Conservation (phyloP, 139 green algal species). For the Dunaliella sp. region DNA sequence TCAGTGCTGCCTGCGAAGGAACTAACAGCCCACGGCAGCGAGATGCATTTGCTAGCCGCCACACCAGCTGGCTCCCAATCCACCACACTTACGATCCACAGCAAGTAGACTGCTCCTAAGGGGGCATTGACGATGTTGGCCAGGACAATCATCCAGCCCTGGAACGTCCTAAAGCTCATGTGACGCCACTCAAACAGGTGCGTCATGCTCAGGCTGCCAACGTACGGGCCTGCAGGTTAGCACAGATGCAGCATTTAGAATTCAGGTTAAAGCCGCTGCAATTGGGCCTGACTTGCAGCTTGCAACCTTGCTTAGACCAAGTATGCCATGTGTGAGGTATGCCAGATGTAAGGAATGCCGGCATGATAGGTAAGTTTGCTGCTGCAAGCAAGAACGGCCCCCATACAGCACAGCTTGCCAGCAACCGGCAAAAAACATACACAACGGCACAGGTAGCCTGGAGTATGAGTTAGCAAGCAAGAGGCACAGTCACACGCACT, state of each 20-base stretch:
- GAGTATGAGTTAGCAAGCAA: conserved; percentile 3
- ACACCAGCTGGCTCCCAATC: too few relatives aligned
- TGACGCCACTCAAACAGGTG: conserved; percentile 64
- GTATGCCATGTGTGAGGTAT: background rate
- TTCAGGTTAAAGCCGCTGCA: too few relatives aligned
- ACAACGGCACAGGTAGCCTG: background rate
- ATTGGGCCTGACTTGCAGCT: background rate
- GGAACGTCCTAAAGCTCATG: conserved; percentile 47
- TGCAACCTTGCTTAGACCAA: background rate
- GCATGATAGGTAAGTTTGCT: background rate
- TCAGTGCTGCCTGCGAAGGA: too few relatives aligned
- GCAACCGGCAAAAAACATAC: too few relatives aligned
- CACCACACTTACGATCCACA: conserved; percentile 56
- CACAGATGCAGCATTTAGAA: too few relatives aligned
- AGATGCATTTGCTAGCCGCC: too few relatives aligned
- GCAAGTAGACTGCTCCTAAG: conserved; percentile 43
- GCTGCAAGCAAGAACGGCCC: background rate
- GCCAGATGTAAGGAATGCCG: background rate
- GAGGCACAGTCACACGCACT: conserved; percentile 41
- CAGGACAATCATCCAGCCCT: conserved; percentile 55
- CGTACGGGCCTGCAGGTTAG: conserved; percentile 57
- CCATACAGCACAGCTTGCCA: too few relatives aligned
- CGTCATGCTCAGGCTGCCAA: conserved; percentile 43
- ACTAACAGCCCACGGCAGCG: too few relatives aligned
- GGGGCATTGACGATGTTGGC: conserved; percentile 58